phyloP scores from a whole-genome alignment of 768 basidiomycete species.

The Hygrophorus russula region DNA sequence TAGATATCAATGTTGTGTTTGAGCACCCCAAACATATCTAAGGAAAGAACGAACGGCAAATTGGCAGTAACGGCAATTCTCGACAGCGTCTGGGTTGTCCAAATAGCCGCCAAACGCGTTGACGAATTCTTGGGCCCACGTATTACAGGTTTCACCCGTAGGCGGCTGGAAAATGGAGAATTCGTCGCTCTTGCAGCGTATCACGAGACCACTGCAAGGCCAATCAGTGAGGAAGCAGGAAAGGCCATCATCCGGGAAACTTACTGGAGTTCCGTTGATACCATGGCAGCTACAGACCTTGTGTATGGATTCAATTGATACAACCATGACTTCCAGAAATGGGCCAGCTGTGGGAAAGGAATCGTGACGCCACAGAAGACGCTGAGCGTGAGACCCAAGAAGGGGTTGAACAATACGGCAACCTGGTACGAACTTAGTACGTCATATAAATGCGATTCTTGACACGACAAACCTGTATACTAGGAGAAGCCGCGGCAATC shows the following conservation, averaged over 20 bases:
- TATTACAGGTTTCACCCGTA: conserved; percentile 53
- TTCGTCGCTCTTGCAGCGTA: conserved; percentile 57
- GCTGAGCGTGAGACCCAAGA: conserved; percentile 50
- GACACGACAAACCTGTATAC: conserved; percentile 37
- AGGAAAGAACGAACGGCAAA: conserved; percentile 20
- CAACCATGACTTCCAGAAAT: conserved; percentile 72
- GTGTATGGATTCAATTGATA: conserved; percentile 68
- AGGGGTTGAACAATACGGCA: conserved; percentile 74
- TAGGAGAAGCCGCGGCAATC: conserved; percentile 66
- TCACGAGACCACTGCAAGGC: conserved; percentile 40
- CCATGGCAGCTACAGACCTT: conserved; percentile 56
- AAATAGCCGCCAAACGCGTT: conserved; percentile 59
- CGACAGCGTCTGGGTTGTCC: conserved; percentile 48
- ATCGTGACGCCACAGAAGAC: conserved; percentile 79
- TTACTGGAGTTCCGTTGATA: conserved; percentile 68
- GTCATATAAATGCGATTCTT: conserved; percentile 15
- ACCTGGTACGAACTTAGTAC: conserved; percentile 26
- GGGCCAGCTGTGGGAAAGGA: conserved; percentile 48
- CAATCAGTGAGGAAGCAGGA: conserved; percentile 7
- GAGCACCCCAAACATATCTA: background rate
- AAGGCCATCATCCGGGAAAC: conserved; percentile 9
- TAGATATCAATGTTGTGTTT: background rate
- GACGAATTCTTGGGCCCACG: conserved; percentile 66
- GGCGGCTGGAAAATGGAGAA: conserved; percentile 68
- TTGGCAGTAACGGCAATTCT: conserved; percentile 63